phyloP scores from a whole-genome alignment of 345 rosid species.

The Camelina hispida region DNA sequence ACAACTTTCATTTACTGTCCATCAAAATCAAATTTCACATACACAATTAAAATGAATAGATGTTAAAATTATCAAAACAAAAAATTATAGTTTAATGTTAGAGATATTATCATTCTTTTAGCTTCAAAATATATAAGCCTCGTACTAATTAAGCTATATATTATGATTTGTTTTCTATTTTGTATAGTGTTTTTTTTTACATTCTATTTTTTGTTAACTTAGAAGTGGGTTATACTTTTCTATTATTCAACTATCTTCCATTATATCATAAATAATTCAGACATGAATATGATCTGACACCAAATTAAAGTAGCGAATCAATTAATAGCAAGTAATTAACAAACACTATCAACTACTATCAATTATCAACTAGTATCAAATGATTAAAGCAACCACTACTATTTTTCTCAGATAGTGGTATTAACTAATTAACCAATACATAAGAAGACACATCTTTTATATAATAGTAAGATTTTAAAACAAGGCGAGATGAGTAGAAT shows the following conservation, averaged over 20 bases:
- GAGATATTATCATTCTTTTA: neutral
- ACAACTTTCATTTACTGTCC: neutral
- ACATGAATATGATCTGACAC: constrained; percentile 6
- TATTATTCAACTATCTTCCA: neutral
- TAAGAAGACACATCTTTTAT: neutral
- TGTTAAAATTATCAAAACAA: neutral
- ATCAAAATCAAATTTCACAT: neutral
- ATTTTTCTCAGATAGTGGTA: neutral
- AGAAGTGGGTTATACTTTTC: too few relatives aligned
- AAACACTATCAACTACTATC: neutral
- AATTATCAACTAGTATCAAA: neutral
- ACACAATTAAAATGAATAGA: neutral
- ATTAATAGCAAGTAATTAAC: neutral
- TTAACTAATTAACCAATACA: neutral
- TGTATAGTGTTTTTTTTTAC: too few relatives aligned
- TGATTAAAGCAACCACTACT: constrained; percentile 18
- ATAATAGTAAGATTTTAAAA: neutral
- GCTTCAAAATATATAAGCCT: neutral
- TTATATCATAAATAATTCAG: constrained; percentile 3
- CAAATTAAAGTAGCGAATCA: neutral
- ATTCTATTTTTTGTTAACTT: too few relatives aligned
- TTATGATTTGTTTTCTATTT: too few relatives aligned
- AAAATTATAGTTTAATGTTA: neutral
- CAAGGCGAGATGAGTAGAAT: neutral
- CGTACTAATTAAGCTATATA: too few relatives aligned